These are phyloP conservation scores for Glycine soja DNA, from an alignment of 306 rosid genomes.

Conservation along the genomic window DNA sequence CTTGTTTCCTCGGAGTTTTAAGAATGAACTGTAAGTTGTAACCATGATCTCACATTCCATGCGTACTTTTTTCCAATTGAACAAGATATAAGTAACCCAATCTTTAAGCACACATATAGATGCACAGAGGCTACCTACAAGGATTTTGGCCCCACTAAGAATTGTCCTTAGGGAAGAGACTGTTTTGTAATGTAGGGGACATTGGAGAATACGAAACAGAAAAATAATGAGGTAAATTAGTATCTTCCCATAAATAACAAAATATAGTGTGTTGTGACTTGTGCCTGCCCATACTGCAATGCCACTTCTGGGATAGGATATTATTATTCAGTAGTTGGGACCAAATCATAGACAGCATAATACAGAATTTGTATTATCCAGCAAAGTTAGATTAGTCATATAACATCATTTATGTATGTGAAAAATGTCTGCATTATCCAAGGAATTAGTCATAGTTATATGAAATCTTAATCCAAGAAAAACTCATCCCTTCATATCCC, in stretches of 20 bases:
- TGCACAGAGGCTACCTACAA: conserved; percentile 8
- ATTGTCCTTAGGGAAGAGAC: conserved; percentile 34
- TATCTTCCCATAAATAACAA: conserved; percentile 28
- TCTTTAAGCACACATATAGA: conserved; percentile 13
- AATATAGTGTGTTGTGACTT: conserved; percentile 19
- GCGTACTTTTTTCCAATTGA: too few relatives aligned
- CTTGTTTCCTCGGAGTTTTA: too few relatives aligned
- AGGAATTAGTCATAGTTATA: background rate
- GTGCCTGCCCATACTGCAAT: conserved; percentile 55
- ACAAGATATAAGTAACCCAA: too few relatives aligned
- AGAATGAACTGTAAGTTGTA: too few relatives aligned
- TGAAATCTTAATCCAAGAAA: conserved; percentile 24
- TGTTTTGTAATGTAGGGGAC: conserved; percentile 7
- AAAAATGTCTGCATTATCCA: too few relatives aligned
- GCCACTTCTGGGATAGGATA: conserved; percentile 46
- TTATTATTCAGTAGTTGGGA: conserved; percentile 41
- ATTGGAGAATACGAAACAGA: conserved; percentile 38
- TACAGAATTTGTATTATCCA: conserved; percentile 20
- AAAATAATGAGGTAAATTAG: conserved; percentile 35
- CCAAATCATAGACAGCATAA: conserved; percentile 38
- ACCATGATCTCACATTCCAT: too few relatives aligned
- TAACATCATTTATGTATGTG: too few relatives aligned
- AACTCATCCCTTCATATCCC: background rate
- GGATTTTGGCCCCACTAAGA: conserved; percentile 22
- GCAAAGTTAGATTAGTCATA: conserved; percentile 3